Conservation (phyloP, 2,329 filamentous ascomycete species). For the Fusarium sp. region DNA sequence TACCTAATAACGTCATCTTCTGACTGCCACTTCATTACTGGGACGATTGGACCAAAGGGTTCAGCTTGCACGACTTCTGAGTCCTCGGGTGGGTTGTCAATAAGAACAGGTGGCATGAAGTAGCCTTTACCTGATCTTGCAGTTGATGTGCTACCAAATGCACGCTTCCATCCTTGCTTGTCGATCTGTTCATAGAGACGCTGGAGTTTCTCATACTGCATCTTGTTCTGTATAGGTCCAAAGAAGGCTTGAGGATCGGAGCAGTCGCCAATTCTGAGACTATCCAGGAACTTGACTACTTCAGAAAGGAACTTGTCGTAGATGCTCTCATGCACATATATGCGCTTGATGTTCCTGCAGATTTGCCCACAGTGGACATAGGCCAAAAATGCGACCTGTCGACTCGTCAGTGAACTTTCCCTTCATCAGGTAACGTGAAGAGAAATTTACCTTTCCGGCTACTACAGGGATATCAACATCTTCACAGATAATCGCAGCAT, state of each 20-base stretch:
- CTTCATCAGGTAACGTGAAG: fast-evolving
- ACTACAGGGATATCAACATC: conserved; percentile 7
- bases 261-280: conserved; percentile 58
- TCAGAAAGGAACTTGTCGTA: neutral
- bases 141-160: conserved; percentile 44
- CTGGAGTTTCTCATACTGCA: conserved; percentile 64
- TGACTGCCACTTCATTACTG: conserved; percentile 69
- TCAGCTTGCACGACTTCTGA: conserved; percentile 68
- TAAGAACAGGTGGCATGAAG: conserved; percentile 68
- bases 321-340: conserved; percentile 1
- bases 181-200: conserved; percentile 58
- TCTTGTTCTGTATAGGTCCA: conserved; percentile 69
- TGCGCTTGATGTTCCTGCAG: conserved; percentile 7
- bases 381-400: neutral
- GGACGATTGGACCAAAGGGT: conserved; percentile 68
- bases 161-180: conserved; percentile 57
- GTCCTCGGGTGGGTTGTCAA: conserved; percentile 69
- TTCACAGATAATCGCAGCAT: neutral
- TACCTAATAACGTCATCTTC: conserved; percentile 69
- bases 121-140: conserved; percentile 57
- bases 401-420: fast-evolving
- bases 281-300: neutral
- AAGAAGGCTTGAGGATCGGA: conserved; percentile 57
- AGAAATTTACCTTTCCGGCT: neutral
- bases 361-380: neutral